Percentiles rank a stretch among this genome's conserved stretches.
These are phyloP conservation scores for Neoascochyta sp. DNA, from an alignment of 2,329 filamentous ascomycete species.

Conservation along the genomic window DNA sequence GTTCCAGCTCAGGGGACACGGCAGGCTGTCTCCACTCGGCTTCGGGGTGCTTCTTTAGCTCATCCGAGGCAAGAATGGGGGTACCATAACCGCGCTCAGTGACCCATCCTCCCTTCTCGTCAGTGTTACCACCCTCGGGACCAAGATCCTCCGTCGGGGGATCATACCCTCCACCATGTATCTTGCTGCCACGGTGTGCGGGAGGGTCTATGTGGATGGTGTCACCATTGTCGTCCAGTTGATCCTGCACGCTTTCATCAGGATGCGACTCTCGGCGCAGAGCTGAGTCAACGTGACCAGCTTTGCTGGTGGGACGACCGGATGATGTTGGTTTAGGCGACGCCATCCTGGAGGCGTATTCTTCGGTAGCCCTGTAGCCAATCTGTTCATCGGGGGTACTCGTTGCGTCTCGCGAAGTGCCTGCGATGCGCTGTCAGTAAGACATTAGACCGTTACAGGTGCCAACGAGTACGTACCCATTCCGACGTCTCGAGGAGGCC, in stretches of 20 bases:
- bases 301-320: conserved; percentile 46
- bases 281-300: conserved; percentile 49
- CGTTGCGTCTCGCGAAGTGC: conserved; percentile 58
- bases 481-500: conserved; percentile 50
- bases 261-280: conserved; percentile 50
- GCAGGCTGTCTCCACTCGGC: conserved; percentile 72
- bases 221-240: conserved; percentile 51
- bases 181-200: conserved; percentile 43
- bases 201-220: conserved; percentile 78
- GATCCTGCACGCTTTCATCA: conserved; percentile 23
- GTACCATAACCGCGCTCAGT: conserved; percentile 63
- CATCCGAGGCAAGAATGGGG: conserved; percentile 85
- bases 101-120: conserved; percentile 49
- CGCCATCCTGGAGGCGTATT: conserved; percentile 72
- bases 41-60: conserved; percentile 70
- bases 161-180: conserved; percentile 50
- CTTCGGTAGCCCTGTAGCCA: conserved; percentile 80
- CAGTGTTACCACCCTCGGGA: conserved; percentile 44
- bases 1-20: conserved; percentile 65
- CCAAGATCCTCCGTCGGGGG: conserved; percentile 52
- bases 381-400: conserved; percentile 88
- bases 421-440: conserved; percentile 53
- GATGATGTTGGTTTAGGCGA: conserved; percentile 60
- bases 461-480: conserved; percentile 46
- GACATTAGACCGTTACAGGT: conserved; percentile 33